Evolutionary conservation across 495 filamentous ascomycete genomes (phyloP).

Genomic region (Hamigera avellanea): DNA sequence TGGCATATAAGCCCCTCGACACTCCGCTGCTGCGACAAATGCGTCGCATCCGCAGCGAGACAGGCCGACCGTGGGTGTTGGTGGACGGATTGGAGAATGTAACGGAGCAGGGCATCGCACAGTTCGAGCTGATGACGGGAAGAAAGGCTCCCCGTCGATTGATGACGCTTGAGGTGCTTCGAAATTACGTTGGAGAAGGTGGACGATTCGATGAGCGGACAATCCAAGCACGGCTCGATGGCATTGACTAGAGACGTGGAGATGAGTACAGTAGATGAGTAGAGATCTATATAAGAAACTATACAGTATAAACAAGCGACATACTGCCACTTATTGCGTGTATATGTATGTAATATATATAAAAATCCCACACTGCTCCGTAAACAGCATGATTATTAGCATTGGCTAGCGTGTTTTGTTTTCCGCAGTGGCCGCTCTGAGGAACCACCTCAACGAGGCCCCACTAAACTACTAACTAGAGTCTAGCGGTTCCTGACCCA

Average conservation of each 20-base stretch:
- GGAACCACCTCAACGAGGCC: no score
- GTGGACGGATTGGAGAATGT: slow-evolving; percentile 75
- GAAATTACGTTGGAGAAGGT: slow-evolving; percentile 32
- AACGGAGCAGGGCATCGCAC: slow-evolving; percentile 70
- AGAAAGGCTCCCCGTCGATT: slow-evolving; percentile 60
- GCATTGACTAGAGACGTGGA: slow-evolving; percentile 5
- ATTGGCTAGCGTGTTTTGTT: no score
- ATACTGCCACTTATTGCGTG: no score
- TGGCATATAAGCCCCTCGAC: slow-evolving; percentile 63
- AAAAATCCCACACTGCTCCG: no score
- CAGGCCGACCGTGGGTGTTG: slow-evolving; percentile 57
- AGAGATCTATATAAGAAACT: no score
- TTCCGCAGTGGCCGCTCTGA: no score
- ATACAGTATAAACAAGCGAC: no score
- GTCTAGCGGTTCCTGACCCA: no score
- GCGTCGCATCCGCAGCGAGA: slow-evolving; percentile 42
- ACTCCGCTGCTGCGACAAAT: slow-evolving; percentile 63
- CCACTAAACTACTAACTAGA: no score
- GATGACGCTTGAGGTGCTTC: slow-evolving; percentile 60
- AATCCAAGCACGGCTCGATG: slow-evolving; percentile 28
- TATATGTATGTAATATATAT: no score
- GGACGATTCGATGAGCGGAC: slow-evolving; percentile 34
- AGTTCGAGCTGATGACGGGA: slow-evolving; percentile 78
- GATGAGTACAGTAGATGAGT: no score
- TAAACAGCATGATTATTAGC: no score